Base-by-base conservation (phyloP, 306 rosid genomes). In the Biancaea sappan region DNA sequence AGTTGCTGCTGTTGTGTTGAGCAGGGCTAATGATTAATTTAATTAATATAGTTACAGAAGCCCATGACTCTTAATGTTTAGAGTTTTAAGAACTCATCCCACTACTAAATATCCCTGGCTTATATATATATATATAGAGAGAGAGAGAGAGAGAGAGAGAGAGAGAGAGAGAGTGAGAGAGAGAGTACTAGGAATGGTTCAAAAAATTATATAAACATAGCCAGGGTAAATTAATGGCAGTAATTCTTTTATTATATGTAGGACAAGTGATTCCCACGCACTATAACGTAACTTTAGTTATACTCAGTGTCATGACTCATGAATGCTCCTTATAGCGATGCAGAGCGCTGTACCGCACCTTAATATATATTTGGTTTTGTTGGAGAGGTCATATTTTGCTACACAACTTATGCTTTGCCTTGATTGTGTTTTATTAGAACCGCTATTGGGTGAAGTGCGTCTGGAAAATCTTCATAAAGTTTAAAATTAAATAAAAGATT, bases 281-380 rank as follows among this genome's bases (percentile, higher is more conserved):
- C 37, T 37, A 50, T 73, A 16, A 12, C 47, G n/a, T n/a, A n/a
- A 11, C 47, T 41, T 1, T 2, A 41, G 16, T 67, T 25, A 25
- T 64, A 61, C 80, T 59, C 73, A 60, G 41, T 77, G n/a, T n/a
- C n/a, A n/a, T n/a, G n/a, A n/a, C n/a, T n/a, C 80, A 53, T 54
- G 2, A 54, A 54, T 54, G 4, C 24, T 44, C 43, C 72, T 5
- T 50, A 77, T 77, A n/a, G n/a, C 11, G 37, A 34, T 76, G n/a
- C n/a, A n/a, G n/a, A n/a, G n/a, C n/a, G n/a, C 86, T 82, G 86
- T 79, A 75, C 57, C 78, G 73, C 84, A 76, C 79, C 79, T 71
- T 40, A 38, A 38, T 56, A 10, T n/a, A 8, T 57, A 22, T 56
- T 64, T 68, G 31, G 46, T 18, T 53, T 2, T 69, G 18, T 6